Evolutionary conservation across 345 rosid species (phyloP).

Genomic region (Alliaria petiolata): DNA sequence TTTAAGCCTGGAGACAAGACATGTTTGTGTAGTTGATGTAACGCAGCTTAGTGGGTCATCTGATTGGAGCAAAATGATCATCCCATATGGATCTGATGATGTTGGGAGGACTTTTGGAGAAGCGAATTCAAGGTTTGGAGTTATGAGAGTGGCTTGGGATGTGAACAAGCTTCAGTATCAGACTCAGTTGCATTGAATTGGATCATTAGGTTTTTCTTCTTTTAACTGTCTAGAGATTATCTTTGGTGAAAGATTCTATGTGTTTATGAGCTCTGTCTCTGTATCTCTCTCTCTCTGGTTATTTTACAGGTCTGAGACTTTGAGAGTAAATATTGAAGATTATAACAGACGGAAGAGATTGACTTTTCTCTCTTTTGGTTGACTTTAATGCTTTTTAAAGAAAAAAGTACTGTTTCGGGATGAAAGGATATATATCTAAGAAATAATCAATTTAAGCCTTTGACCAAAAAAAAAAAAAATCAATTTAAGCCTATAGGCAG

Average conservation of each 20-base stretch:
- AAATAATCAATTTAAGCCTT: background rate
- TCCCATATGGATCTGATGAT: slow-evolving; percentile 68
- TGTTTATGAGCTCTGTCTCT: background rate
- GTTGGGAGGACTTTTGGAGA: slow-evolving; percentile 65
- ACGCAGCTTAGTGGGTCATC: slow-evolving; percentile 39
- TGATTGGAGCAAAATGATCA: slow-evolving; percentile 36
- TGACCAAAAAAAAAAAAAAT: too few species aligned
- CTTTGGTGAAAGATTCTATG: background rate
- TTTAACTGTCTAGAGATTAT: slow-evolving; percentile 11
- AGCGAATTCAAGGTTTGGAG: slow-evolving; percentile 51
- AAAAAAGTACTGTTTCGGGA: too few species aligned
- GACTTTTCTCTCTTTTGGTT: slow-evolving; percentile 6
- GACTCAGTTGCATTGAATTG: slow-evolving; percentile 9
- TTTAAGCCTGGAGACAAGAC: slow-evolving; percentile 52
- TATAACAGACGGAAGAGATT: background rate
- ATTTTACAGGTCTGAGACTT: background rate
- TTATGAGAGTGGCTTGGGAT: slow-evolving; percentile 76
- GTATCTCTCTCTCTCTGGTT: background rate
- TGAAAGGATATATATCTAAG: too few species aligned
- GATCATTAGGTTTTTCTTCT: background rate
- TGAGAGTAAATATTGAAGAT: slow-evolving; percentile 11
- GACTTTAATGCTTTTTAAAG: background rate
- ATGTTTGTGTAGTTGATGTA: slow-evolving; percentile 60
- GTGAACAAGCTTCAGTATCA: slow-evolving; percentile 7
- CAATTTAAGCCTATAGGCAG: background rate